Percentiles rank a stretch among this genome's conserved stretches.
These are phyloP conservation scores for Neurospora sp. DNA, from an alignment of 495 filamentous ascomycete species.

Conservation along the genomic window DNA sequence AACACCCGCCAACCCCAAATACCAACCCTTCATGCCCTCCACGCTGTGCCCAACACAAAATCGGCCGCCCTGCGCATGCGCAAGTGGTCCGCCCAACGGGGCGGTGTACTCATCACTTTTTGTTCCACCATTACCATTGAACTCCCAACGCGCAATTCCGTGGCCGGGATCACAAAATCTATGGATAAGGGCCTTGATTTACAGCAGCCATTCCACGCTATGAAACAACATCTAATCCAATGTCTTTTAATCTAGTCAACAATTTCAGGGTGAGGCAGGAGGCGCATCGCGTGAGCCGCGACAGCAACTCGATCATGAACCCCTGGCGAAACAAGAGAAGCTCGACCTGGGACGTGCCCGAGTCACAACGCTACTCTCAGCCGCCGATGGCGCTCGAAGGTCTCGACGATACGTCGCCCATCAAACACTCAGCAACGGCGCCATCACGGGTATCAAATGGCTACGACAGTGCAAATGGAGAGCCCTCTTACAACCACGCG, in stretches of 20 bases:
- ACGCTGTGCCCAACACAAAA: background rate
- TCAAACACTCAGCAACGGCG: slow-evolving; percentile 8
- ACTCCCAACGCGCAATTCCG: background rate
- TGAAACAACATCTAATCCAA: slow-evolving; percentile 17
- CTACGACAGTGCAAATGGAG: background rate
- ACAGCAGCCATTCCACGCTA: background rate
- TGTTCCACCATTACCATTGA: background rate
- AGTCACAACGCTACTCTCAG: background rate
- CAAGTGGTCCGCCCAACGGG: background rate
- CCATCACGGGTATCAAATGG: background rate
- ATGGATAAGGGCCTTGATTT: background rate
- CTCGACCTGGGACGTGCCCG: slow-evolving; percentile 10
- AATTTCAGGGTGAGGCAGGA: slow-evolving; percentile 21
- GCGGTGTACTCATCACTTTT: background rate
- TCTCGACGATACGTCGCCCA: background rate
- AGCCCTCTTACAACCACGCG: background rate
- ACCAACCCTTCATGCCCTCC: background rate
- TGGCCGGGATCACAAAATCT: background rate
- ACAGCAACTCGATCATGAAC: slow-evolving; percentile 17
- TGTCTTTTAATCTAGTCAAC: slow-evolving; percentile 23
- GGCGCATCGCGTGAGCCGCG: slow-evolving; percentile 23
- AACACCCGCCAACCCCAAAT: background rate
- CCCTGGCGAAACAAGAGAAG: slow-evolving; percentile 22
- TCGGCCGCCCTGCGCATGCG: background rate
- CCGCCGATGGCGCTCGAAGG: background rate